Conservation (phyloP, 163 green algal genomes). For the Chlorella variabilis region DNA sequence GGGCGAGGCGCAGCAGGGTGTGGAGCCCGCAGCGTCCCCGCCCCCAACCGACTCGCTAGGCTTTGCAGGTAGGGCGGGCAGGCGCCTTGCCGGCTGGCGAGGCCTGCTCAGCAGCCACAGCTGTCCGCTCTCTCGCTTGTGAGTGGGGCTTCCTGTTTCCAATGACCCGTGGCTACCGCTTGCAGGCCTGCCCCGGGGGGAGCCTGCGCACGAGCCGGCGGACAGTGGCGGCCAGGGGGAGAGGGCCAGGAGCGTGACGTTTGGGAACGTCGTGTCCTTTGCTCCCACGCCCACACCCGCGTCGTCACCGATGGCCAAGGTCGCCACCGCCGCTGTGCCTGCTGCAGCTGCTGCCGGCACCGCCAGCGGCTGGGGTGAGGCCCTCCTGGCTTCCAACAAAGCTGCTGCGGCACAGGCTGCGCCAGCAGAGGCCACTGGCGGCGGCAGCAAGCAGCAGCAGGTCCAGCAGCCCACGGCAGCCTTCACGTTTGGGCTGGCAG, state of each 20-base stretch:
- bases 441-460: background rate
- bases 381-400: slow-evolving; percentile 41
- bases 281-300: slow-evolving; percentile 25
- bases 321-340: background rate
- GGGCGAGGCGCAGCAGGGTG: background rate
- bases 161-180: too few species aligned
- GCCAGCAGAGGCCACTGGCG: background rate
- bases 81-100: too few species aligned
- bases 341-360: background rate
- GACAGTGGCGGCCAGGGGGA: background rate
- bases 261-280: slow-evolving; percentile 38
- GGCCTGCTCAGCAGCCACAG: too few species aligned
- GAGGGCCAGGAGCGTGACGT: slow-evolving; percentile 1
- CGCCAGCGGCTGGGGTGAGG: slow-evolving; percentile 29
- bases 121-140: too few species aligned
- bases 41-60: slow-evolving; percentile 28
- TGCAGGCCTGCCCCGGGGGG: slow-evolving; percentile 31
- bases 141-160: too few species aligned
- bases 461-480: too few species aligned
- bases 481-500: slow-evolving; percentile 28
- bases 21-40: background rate
- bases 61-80: slow-evolving; percentile 29
- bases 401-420: background rate
- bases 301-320: background rate
- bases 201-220: background rate